Base-by-base conservation (phyloP, 768 basidiomycete species). In the Suillus bovinus region DNA sequence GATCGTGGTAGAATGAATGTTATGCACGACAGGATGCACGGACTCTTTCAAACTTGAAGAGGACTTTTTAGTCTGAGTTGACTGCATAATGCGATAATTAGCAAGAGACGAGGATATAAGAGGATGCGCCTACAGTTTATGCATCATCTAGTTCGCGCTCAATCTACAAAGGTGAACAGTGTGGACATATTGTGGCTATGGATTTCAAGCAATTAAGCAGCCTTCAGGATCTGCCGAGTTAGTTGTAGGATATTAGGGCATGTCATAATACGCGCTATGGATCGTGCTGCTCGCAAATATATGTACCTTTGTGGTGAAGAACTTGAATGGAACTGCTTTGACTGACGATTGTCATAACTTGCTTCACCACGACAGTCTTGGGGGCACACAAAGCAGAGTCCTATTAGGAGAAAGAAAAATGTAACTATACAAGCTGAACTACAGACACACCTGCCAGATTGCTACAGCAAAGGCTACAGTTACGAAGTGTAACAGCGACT, bases 151-250 rank as follows among this genome's bases (percentile, higher is more conserved):
- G 27, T 16, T 27, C 16, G 16, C n/a, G n/a, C n/a, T 8, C 1
- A 2, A n/a, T n/a, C n/a, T n/a, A n/a, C n/a, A 34, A 34, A 34
- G 33, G 33, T 34, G 33, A 3, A 34, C 9, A 34, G 10, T 34
- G 9, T 34, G 9, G 33, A 34, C 9, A 10, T 34, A 34, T 34
- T 34, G 33, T 79, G 87, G 84, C 87, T 86, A 92, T 90, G 90
- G 87, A n/a, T n/a, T n/a, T n/a, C n/a, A 92, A 93, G 91, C 80
- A 88, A 93, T 93, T 91, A 86, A 85, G 90, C 91, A 92, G 86
- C 84, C 86, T 82, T 83, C 88, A 83, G 89, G 85, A 80, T 82
- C 82, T 74, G 85, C 91, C 90, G 86, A 92, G 88, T 91, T 91
- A 90, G 90, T 93, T 91, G 86, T 89, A 81, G 88, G 90, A 91